These are phyloP conservation scores for Wickerhamomyces silvicola DNA, from an alignment of 805 yeast genomes.

Conservation along the genomic window DNA sequence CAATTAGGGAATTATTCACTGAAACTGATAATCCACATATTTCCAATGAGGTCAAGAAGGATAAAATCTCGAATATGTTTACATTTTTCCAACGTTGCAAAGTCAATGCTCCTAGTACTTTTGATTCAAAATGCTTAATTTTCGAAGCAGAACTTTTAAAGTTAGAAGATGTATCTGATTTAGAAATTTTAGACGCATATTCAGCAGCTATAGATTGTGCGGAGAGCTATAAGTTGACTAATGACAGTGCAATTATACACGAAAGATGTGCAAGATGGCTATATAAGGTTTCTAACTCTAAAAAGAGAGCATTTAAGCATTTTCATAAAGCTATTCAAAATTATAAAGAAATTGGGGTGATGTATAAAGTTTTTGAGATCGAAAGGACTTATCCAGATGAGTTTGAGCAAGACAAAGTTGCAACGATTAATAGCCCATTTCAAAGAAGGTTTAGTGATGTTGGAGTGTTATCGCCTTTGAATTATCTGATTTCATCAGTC, in stretches of 20 bases:
- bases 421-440: constrained; percentile 22
- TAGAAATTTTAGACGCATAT: constrained; percentile 37
- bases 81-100: constrained; percentile 30
- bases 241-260: constrained; percentile 34
- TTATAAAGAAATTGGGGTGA: constrained; percentile 27
- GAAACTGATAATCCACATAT: constrained; percentile 17
- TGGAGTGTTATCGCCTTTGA: constrained; percentile 18
- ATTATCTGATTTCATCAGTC: constrained; percentile 23
- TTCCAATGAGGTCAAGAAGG: constrained; percentile 15
- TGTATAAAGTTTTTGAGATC: constrained; percentile 20
- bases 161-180: constrained; percentile 21
- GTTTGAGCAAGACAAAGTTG: constrained; percentile 18
- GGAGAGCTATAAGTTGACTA: constrained; percentile 22
- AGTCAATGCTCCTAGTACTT: constrained; percentile 29
- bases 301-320: constrained; percentile 30
- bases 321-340: constrained; percentile 31
- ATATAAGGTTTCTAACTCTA: constrained; percentile 10
- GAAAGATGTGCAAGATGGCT: constrained; percentile 37
- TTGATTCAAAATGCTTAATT: constrained; percentile 30
- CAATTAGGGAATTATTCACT: neutral
- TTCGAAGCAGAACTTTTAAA: constrained; percentile 29
- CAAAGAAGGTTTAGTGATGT: constrained; percentile 11
- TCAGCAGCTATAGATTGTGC: constrained; percentile 40
- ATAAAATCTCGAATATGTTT: constrained; percentile 19
- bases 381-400: constrained; percentile 25